Evolutionary conservation across 441 rosid species (phyloP), one percentile per base, ranked within the genome.

Genomic region (Euphorbia celastroides): DNA sequence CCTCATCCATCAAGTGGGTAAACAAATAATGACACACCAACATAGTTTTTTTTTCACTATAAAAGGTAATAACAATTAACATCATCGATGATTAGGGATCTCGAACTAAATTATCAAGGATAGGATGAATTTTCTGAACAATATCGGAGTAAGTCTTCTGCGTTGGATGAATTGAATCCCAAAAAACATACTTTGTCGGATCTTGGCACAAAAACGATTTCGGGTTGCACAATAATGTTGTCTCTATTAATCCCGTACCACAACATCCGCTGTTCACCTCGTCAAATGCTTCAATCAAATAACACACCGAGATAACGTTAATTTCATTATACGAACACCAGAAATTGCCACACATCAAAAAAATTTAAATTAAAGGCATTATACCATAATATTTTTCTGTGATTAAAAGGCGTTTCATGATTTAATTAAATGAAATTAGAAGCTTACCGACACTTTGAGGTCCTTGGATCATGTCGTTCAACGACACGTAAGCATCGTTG

Each of bases 81-180:
- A 34, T 34, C 38, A 4, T 34, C 9, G 9, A 34, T 34, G 38
- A 28, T 19, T 56, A 67, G 11, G 56, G 63, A 36, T 71, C 69
- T 11, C 9, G 58, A 23, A 77, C 13, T 17, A 81, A 8, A 7
- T 6, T 8, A 60, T 83, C 84, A 7, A 83, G 12, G 12, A 41
- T 3, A 17, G 68, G 59, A 38, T 74, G 85, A 36, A 42, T 5
- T 1, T 74, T 42, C 31, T 27, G 62, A 26, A 85, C 77, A 19
- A 86, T 0, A 10, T 64, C 60, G 62, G 61, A 41, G 26, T 88
- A 90, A 1, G 86, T 50, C 72, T 59, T 74, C 73, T 92, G 89
- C 0, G 89, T 85, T 61, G 96, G 96, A 69, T 92, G 96, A 60
- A 92, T 82, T 3, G 98, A 80, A 72, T 92, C 95, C 77, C 90